Conservation (phyloP, 345 rosid species). For the Eucalyptus cloeziana region DNA sequence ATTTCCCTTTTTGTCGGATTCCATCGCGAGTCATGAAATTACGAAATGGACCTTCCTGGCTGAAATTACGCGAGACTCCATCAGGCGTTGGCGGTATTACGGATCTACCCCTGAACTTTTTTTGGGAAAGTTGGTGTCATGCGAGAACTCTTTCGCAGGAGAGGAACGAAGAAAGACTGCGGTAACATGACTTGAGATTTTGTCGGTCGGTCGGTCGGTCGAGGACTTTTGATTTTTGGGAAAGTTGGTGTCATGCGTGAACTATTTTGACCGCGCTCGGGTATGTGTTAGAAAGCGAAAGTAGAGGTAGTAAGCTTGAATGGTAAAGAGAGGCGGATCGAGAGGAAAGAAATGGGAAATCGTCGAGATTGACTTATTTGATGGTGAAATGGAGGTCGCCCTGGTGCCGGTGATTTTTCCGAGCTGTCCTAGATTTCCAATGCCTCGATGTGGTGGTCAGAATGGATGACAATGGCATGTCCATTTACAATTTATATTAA, state of each 20-base stretch:
- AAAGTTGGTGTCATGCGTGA: not conserved
- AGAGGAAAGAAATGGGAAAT: not conserved
- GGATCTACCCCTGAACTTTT: not conserved
- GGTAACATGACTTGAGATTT: not conserved
- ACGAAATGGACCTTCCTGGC: not conserved
- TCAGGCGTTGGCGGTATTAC: not conserved
- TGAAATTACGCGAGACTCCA: not conserved
- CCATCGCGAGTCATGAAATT: not conserved
- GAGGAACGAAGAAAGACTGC: not conserved
- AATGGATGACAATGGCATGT: not conserved
- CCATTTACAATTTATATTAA: too few species aligned
- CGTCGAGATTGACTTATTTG: not conserved
- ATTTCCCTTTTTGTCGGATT: not conserved
- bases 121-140: not conserved
- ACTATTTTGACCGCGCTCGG: fast-evolving
- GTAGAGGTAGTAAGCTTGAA: not conserved
- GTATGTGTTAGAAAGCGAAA: not conserved
- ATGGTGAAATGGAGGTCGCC: not conserved
- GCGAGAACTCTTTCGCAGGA: not conserved
- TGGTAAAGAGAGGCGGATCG: not conserved
- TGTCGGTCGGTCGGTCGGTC: not conserved
- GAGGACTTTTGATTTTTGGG: fast-evolving
- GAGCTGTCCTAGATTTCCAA: not conserved
- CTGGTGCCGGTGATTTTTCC: not conserved
- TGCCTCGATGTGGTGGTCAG: not conserved